phyloP scores from a whole-genome alignment of 257 asterid genomes.

The Ballota nigra region DNA sequence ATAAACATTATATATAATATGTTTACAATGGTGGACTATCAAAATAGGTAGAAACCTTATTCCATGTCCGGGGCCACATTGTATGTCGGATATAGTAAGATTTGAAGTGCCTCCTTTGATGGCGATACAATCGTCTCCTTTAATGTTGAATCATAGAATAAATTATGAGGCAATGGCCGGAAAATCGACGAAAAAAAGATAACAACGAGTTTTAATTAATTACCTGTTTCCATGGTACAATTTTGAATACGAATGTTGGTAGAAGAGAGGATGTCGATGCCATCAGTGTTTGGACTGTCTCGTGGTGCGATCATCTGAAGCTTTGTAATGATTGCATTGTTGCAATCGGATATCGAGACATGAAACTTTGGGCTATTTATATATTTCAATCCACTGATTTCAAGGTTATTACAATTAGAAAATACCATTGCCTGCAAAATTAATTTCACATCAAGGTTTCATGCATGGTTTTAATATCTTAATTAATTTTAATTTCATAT shows the following conservation, averaged over 20 bases:
- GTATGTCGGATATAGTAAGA: constrained; percentile 27
- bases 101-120: constrained; percentile 45
- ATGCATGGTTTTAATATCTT: background rate
- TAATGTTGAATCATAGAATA: background rate
- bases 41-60: constrained; percentile 38
- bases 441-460: background rate
- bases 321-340: constrained; percentile 12
- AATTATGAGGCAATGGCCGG: background rate
- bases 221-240: constrained; percentile 33
- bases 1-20: background rate
- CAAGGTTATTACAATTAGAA: constrained; percentile 23
- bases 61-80: constrained; percentile 57
- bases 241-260: constrained; percentile 22
- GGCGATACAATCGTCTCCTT: constrained; percentile 57
- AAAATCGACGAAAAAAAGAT: no score
- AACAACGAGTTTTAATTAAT: background rate
- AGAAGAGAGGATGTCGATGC: constrained; percentile 32
- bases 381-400: constrained; percentile 36
- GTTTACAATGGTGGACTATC: no score
- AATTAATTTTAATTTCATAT: no score
- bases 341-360: constrained; percentile 23
- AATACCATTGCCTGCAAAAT: constrained; percentile 33
- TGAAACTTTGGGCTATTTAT: constrained; percentile 40
- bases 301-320: constrained; percentile 32
- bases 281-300: constrained; percentile 50